Evolutionary conservation across 345 rosid genomes (phyloP).

Genomic region (Melaleuca quinquenervia): DNA sequence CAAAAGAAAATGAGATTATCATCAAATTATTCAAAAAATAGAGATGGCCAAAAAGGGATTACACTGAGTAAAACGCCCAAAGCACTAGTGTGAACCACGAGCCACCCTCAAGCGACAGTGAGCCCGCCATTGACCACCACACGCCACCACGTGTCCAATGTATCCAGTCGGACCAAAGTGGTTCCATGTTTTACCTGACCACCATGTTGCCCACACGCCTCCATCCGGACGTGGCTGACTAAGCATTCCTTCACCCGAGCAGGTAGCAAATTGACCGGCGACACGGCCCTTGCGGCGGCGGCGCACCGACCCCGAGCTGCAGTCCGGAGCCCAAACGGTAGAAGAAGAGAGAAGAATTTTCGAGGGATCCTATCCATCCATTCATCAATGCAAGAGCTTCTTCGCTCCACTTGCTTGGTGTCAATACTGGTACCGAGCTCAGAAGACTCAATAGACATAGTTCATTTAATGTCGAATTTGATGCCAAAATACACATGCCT

Average conservation of each 20-base stretch:
- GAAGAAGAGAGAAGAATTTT: background rate
- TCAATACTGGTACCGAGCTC: accelerated
- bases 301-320: accelerated
- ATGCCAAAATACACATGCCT: too few relatives aligned
- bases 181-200: background rate
- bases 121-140: background rate
- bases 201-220: background rate
- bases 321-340: accelerated
- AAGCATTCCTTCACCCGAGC: background rate
- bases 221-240: background rate
- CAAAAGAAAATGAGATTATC: background rate
- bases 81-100: background rate
- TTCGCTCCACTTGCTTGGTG: background rate
- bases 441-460: background rate
- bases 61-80: background rate
- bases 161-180: background rate
- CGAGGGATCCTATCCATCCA: too few relatives aligned
- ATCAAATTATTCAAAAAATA: background rate
- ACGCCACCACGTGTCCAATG: background rate
- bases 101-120: background rate
- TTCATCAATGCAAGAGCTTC: accelerated
- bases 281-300: background rate
- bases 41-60: background rate
- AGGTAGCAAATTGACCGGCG: background rate
- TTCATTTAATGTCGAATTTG: background rate